Evolutionary conservation across 2,329 filamentous ascomycete genomes (phyloP).

Genomic region (Phoma sp.): DNA sequence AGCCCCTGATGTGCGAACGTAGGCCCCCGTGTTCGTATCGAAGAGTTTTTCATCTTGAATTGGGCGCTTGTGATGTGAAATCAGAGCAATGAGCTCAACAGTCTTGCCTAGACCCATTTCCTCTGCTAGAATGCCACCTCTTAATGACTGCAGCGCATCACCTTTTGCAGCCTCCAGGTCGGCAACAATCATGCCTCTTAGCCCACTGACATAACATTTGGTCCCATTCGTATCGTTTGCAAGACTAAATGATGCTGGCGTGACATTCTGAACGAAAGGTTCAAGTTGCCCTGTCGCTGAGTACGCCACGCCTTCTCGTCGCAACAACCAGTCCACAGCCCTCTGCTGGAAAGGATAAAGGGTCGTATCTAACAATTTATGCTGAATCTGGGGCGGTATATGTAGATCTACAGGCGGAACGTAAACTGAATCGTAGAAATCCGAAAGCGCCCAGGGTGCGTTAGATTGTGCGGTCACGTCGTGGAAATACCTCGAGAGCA

Average conservation of each 20-base stretch:
- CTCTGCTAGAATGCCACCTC: slow-evolving; percentile 74
- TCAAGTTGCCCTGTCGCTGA: slow-evolving; percentile 24
- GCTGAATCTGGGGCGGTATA: slow-evolving; percentile 41
- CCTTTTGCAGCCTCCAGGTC: slow-evolving; percentile 56
- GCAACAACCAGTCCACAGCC: slow-evolving; percentile 73
- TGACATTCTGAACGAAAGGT: slow-evolving; percentile 15
- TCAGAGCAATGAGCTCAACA: slow-evolving; percentile 74
- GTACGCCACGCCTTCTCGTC: slow-evolving; percentile 68
- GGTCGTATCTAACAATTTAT: slow-evolving; percentile 46
- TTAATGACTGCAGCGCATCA: slow-evolving; percentile 49
- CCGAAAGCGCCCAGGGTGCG: slow-evolving; percentile 56
- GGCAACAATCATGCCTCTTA: slow-evolving; percentile 66
- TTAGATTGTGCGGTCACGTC: slow-evolving; percentile 13
- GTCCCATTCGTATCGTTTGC: slow-evolving; percentile 57
- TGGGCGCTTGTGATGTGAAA: slow-evolving; percentile 66
- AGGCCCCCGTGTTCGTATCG: slow-evolving; percentile 53
- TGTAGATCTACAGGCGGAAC: slow-evolving; percentile 59
- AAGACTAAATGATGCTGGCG: slow-evolving; percentile 56
- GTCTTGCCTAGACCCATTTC: slow-evolving; percentile 89
- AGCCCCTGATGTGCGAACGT: slow-evolving; percentile 61
- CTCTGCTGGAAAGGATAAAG: slow-evolving; percentile 78
- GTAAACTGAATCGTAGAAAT: slow-evolving; percentile 75
- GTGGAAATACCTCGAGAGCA: slow-evolving; percentile 38
- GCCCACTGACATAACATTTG: slow-evolving; percentile 65
- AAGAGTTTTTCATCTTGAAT: slow-evolving; percentile 26